A percentile compares a stretch with the other conserved stretches of the same genome.
Conservation (phyloP, 2,329 filamentous ascomycete species). For the Nemania bipapillata region DNA sequence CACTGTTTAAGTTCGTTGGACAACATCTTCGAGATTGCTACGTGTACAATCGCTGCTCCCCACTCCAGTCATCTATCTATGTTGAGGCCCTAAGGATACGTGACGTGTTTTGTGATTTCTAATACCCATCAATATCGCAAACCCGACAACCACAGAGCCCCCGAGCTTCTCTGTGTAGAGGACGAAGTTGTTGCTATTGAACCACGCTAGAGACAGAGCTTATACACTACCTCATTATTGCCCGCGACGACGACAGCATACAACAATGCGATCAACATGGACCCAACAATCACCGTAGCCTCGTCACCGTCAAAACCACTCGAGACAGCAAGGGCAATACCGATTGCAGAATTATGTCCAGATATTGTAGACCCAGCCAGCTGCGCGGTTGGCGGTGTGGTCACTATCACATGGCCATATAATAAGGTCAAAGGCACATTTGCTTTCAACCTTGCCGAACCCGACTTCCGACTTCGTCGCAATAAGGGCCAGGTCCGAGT, state of each 20-base stretch:
- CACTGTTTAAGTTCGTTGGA: background rate
- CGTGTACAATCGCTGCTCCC: background rate
- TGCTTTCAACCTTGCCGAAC: slow-evolving; percentile 84
- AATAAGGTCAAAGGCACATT: slow-evolving; percentile 79
- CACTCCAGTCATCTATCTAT: background rate
- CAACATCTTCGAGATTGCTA: background rate
- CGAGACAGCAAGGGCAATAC: slow-evolving; percentile 54
- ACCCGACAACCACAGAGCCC: background rate
- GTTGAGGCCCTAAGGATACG: background rate
- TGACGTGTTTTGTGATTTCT: background rate
- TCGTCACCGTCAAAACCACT: slow-evolving; percentile 34
- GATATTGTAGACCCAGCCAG: slow-evolving; percentile 56
- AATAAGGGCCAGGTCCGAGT: slow-evolving; percentile 83
- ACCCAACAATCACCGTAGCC: slow-evolving; percentile 36
- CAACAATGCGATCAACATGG: slow-evolving; percentile 46
- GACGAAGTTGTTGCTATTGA: slow-evolving; percentile 2
- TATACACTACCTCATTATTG: slow-evolving; percentile 17
- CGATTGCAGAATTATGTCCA: slow-evolving; percentile 67
- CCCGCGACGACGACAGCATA: slow-evolving; percentile 16
- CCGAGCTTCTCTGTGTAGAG: slow-evolving; percentile 14
- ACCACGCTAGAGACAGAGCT: slow-evolving; percentile 15
- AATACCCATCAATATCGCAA: slow-evolving; percentile 3
- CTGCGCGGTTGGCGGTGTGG: slow-evolving; percentile 71
- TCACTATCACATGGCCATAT: slow-evolving; percentile 92
- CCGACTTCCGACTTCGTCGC: slow-evolving; percentile 81